phyloP scores from a whole-genome alignment of 208 protist genomes.

The Acanthamoeba rhysodes region DNA sequence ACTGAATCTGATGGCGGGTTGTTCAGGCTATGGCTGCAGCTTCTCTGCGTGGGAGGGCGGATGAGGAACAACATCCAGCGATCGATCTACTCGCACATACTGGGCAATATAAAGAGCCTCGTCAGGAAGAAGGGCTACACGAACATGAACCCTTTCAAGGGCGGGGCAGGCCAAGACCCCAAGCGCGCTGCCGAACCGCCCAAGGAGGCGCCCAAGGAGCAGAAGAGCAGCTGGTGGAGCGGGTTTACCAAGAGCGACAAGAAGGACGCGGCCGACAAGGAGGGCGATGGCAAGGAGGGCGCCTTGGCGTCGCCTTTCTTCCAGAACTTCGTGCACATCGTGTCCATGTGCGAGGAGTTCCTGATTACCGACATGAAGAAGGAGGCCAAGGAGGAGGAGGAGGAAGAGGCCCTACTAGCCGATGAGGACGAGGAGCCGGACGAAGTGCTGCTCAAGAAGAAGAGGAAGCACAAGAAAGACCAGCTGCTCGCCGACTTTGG shows the following conservation, averaged over 20 bases:
- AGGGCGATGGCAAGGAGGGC: neutral
- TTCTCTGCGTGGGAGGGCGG: constrained; percentile 8
- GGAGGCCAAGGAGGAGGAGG: constrained; percentile 12
- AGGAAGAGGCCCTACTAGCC: constrained; percentile 33
- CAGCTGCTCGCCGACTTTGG: constrained; percentile 54
- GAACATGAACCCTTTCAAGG: constrained; percentile 63
- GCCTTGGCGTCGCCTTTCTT: constrained; percentile 29
- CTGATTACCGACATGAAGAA: constrained; percentile 45
- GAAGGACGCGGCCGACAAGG: constrained; percentile 11
- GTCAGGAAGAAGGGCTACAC: constrained; percentile 24
- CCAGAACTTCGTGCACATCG: constrained; percentile 53
- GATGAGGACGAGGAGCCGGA: constrained; percentile 35
- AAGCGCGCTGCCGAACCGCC: neutral
- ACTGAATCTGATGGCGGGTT: too few species aligned
- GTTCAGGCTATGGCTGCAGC: constrained; percentile 29
- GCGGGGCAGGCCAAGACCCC: neutral
- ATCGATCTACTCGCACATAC: constrained; percentile 43
- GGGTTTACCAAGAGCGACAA: constrained; percentile 26
- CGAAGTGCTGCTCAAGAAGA: constrained; percentile 29
- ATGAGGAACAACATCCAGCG: constrained; percentile 55
- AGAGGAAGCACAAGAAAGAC: constrained; percentile 51
- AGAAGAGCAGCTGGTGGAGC: constrained; percentile 41
- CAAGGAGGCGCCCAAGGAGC: neutral
- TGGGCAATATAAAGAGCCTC: constrained; percentile 47
- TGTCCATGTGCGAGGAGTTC: constrained; percentile 70